These are phyloP conservation scores for Tuber indicum DNA, from an alignment of 495 filamentous ascomycete species.

Conservation along the genomic window DNA sequence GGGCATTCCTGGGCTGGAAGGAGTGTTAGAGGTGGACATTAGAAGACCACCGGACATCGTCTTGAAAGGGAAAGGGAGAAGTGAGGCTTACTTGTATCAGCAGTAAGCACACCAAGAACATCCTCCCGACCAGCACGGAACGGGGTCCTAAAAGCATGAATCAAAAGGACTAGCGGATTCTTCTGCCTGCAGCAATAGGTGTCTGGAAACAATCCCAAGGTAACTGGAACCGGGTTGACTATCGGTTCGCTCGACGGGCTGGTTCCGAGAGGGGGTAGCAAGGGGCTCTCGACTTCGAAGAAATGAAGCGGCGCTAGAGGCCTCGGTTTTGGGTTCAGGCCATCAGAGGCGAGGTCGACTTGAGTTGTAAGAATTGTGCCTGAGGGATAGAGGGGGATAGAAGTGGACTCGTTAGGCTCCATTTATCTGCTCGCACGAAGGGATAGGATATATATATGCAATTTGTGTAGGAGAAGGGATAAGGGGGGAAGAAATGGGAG, in stretches of 20 bases:
- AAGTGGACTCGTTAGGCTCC: background rate
- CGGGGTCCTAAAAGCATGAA: constrained; percentile 19
- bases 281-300: constrained; percentile 24
- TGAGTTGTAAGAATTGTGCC: background rate
- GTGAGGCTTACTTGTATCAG: constrained; percentile 17
- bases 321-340: background rate
- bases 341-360: background rate
- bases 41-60: background rate
- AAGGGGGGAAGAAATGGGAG: background rate
- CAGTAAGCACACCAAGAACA: constrained; percentile 21
- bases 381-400: background rate
- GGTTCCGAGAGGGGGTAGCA: background rate
- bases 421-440: background rate
- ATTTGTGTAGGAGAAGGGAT: background rate
- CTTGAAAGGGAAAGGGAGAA: background rate
- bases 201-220: constrained; percentile 22
- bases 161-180: constrained; percentile 25
- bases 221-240: constrained; percentile 25
- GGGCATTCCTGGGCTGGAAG: background rate
- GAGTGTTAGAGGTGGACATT: background rate
- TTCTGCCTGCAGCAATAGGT: constrained; percentile 14
- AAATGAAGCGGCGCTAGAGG: background rate
- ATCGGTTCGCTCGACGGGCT: constrained; percentile 20
- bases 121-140: constrained; percentile 10
- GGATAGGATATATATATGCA: background rate